Percentiles rank a stretch among this genome's conserved stretches.
These are phyloP conservation scores for Debaryomycetaceae sp. DNA, from an alignment of 1,139 yeast genomes.

Conservation along the genomic window DNA sequence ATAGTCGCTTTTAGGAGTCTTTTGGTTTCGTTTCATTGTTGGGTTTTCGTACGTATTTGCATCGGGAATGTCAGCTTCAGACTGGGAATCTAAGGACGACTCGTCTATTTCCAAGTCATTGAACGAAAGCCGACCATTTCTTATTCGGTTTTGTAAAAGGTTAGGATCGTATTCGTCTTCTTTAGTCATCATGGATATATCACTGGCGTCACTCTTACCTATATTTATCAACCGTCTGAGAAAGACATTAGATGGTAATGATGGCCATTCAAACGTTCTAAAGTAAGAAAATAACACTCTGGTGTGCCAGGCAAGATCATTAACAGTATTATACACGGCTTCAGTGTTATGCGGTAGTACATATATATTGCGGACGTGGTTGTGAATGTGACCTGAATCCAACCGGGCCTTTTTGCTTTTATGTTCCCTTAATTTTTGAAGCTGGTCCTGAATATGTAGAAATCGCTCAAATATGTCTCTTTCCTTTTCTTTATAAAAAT, in stretches of 20 bases:
- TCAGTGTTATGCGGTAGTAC: constrained; percentile 4
- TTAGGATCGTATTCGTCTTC: constrained; percentile 26
- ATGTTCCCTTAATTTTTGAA: constrained; percentile 61
- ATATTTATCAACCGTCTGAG: constrained; percentile 21
- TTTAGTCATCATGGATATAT: constrained; percentile 14
- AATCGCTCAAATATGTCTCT: constrained; percentile 59
- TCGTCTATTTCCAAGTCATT: constrained; percentile 10
- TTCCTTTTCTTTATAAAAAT: constrained; percentile 60
- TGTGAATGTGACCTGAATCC: constrained; percentile 10
- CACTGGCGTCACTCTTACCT: constrained; percentile 6
- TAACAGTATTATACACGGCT: constrained; percentile 20
- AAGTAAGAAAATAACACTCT: constrained; percentile 30
- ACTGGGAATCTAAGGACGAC: constrained; percentile 17
- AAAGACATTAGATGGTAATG: constrained; percentile 52
- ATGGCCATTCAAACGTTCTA: constrained; percentile 52
- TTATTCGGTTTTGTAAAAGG: constrained; percentile 37
- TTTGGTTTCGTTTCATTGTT: constrained; percentile 15
- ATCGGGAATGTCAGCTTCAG: background rate
- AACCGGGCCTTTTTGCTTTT: constrained; percentile 18
- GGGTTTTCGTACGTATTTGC: constrained; percentile 2
- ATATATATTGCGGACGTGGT: constrained; percentile 8
- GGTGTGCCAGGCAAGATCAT: constrained; percentile 32
- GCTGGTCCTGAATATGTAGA: constrained; percentile 62
- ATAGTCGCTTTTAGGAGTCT: constrained; percentile 31
- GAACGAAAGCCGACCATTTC: constrained; percentile 30